Conservation (phyloP, 768 basidiomycete species). For the Hemileccinum impolitum region DNA sequence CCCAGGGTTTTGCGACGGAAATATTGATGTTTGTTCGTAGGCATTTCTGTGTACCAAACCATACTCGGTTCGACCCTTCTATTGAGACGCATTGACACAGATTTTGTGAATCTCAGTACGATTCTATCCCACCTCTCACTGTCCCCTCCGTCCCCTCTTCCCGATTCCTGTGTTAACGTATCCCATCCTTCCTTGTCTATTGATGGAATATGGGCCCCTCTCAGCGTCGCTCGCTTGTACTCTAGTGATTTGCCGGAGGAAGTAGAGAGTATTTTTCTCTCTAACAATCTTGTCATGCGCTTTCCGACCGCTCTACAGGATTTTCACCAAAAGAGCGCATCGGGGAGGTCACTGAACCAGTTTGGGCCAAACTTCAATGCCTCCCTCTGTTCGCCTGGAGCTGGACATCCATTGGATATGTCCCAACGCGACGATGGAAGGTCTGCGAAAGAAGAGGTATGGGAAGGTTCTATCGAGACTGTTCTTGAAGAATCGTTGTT, state of each 20-base stretch:
- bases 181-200: conserved; percentile 51
- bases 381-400: conserved; percentile 26
- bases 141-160: conserved; percentile 30
- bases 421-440: conserved; percentile 3
- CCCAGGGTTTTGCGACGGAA: neutral
- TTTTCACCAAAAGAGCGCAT: conserved; percentile 47
- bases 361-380: conserved; percentile 65
- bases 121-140: conserved; percentile 41
- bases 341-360: conserved; percentile 48
- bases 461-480: conserved; percentile 19
- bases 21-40: conserved; percentile 35
- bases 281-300: conserved; percentile 55
- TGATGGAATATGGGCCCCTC: conserved; percentile 69
- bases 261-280: conserved; percentile 54
- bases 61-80: conserved; percentile 52
- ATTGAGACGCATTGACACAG: conserved; percentile 73
- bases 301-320: conserved; percentile 63
- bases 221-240: conserved; percentile 50
- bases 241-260: conserved; percentile 23
- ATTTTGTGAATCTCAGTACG: conserved; percentile 67
- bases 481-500: conserved; percentile 23
- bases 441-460: conserved; percentile 12
- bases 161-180: conserved; percentile 48
- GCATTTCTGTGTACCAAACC: conserved; percentile 74
- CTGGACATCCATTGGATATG: neutral